Percentiles rank a stretch among this genome's conserved stretches.
phyloP scores from a whole-genome alignment of 2,329 filamentous ascomycete species.

The Arthrobotrys iridis region DNA sequence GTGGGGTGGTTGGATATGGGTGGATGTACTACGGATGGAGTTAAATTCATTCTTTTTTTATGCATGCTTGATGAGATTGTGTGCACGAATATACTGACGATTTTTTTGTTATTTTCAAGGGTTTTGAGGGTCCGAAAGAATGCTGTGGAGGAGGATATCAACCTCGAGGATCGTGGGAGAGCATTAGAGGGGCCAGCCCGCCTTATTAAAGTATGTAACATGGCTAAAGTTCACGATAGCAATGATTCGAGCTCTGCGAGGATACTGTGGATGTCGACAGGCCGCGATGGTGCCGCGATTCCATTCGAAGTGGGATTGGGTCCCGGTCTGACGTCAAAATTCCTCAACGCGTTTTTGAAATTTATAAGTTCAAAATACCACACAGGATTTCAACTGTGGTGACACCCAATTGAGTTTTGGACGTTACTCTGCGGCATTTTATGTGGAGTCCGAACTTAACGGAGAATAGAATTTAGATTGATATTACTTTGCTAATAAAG shows the following conservation, averaged over 20 bases:
- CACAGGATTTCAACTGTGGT: too few species aligned
- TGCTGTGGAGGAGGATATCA: background rate
- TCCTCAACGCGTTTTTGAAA: conserved; percentile 27
- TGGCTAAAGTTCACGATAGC: background rate
- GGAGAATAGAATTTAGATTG: background rate
- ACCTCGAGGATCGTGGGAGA: background rate
- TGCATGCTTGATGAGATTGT: background rate
- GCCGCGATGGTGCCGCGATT: background rate
- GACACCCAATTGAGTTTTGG: background rate
- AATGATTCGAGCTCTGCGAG: background rate
- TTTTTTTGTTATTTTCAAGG: conserved; percentile 38
- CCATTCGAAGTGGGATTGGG: background rate
- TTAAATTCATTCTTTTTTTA: conserved; percentile 3
- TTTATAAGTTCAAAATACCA: conserved; percentile 35
- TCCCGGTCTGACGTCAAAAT: conserved; percentile 10
- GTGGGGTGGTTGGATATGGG: conserved; percentile 62
- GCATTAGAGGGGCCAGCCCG: conserved; percentile 35
- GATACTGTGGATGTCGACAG: background rate
- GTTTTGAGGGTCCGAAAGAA: conserved; percentile 15
- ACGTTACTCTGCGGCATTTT: too few species aligned
- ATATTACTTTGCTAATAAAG: conserved; percentile 1
- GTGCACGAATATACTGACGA: conserved; percentile 20
- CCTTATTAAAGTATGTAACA: conserved; percentile 4
- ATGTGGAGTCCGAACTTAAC: too few species aligned
- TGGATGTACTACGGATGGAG: conserved; percentile 56